Evolutionary conservation across 1,284 basidiomycete genomes (phyloP).

Genomic region (Phylloboletellus chloephorus): DNA sequence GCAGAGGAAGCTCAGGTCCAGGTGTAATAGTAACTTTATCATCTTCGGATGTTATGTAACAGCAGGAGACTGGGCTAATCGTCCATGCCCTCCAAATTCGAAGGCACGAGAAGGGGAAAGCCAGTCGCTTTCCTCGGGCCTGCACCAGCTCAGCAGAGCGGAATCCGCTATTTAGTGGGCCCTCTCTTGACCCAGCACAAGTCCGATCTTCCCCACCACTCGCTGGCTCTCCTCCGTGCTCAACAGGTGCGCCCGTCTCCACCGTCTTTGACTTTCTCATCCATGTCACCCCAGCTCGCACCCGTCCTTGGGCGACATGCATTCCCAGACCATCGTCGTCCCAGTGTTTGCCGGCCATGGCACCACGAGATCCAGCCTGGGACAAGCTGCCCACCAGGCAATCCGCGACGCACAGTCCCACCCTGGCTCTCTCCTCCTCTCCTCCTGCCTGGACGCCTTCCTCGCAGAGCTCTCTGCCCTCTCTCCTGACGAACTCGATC

Average conservation of each 20-base stretch:
- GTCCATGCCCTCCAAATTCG: slow-evolving; percentile 10
- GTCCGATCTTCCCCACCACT: slow-evolving; percentile 4
- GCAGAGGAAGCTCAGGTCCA: slow-evolving; percentile 11
- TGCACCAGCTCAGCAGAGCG: slow-evolving; percentile 2
- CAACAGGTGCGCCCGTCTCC: too few species aligned
- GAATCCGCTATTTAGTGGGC: slow-evolving; percentile 16
- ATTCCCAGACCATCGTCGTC: slow-evolving; percentile 22
- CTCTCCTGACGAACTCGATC: slow-evolving; percentile 32
- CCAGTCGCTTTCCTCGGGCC: slow-evolving; percentile 15
- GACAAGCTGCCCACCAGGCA: slow-evolving; percentile 36
- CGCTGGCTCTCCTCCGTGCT: neutral
- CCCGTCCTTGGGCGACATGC: slow-evolving; percentile 4
- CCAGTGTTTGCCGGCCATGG: slow-evolving; percentile 58
- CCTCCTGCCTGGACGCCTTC: slow-evolving; percentile 47
- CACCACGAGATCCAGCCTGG: slow-evolving; percentile 33
- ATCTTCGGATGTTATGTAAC: slow-evolving; percentile 27
- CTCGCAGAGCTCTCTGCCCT: slow-evolving; percentile 44
- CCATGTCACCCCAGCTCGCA: neutral
- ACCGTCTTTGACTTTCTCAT: slow-evolving; percentile 5
- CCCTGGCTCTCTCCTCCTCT: slow-evolving; percentile 40
- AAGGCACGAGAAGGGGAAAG: slow-evolving; percentile 22
- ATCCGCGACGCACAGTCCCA: slow-evolving; percentile 36
- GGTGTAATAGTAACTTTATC: slow-evolving; percentile 25
- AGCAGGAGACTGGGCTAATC: slow-evolving; percentile 7
- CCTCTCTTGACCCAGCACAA: neutral